Evolutionary conservation across 331 rosid genomes (phyloP).

Genomic region (Telfairia occidentalis): DNA sequence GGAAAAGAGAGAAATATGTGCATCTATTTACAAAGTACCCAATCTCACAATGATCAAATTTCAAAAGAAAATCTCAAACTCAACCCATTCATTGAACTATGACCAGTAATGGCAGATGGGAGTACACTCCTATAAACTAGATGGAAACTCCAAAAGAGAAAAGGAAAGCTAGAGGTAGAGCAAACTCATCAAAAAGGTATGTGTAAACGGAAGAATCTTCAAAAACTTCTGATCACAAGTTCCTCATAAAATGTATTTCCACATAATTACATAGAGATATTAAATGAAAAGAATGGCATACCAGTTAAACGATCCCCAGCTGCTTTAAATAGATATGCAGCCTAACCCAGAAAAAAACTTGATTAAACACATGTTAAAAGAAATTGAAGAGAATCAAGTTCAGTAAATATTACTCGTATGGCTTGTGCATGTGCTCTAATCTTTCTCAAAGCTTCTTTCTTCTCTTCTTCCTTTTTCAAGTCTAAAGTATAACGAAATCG

Average conservation of each 20-base stretch:
- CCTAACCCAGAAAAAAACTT: conserved; percentile 36
- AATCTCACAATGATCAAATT: neutral
- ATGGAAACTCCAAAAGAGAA: neutral
- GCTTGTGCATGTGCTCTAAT: conserved; percentile 86
- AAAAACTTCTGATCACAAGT: neutral
- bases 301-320: conserved; percentile 38
- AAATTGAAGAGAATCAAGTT: conserved; percentile 17
- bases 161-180: neutral
- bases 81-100: neutral
- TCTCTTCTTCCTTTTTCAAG: conserved; percentile 88
- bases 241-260: neutral
- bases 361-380: conserved; percentile 1
- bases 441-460: conserved; percentile 51
- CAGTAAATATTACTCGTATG: conserved; percentile 45
- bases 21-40: neutral
- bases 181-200: neutral
- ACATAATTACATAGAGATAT: neutral
- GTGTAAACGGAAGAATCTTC: neutral
- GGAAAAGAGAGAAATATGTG: neutral
- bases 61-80: neutral
- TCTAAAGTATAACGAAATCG: conserved; percentile 98
- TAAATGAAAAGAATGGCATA: conserved; percentile 18
- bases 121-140: neutral
- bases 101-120: neutral
- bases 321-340: conserved; percentile 71